Base-by-base conservation (phyloP, 257 asterid species). In the Cynanchum wilfordii region DNA sequence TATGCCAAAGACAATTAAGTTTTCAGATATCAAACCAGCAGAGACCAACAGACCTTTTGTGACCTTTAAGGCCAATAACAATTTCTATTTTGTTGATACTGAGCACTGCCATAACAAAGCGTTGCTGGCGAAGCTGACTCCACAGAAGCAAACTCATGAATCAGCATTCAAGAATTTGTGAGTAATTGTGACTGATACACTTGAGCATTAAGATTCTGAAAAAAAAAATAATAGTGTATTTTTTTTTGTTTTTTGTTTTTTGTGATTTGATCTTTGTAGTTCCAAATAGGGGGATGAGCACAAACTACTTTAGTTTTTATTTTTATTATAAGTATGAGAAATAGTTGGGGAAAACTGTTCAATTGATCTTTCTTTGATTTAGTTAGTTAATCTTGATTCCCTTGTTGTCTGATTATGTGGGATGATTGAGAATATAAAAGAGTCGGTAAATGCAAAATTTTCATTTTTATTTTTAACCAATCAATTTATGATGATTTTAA, bases 71-170 rank as follows among this genome's bases (percentile, higher is more conserved):
- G 99, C 99, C 25, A 82, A 89, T 25, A 90, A 82, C 15, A 79
- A 82, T 5, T 86, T 88, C 70, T 94, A 88, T 79, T 92, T 89
- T 76, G 86, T 92, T 6, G 98, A 92, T 79, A 84, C 86, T 8
- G 98, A 94, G 52, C 95, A 89, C 77, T 94, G 99, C 68, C 92
- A 76, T 65, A 89, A 94, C 85, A 94, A 92, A 84, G 98, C 96
- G 0, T 83, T 94, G 78, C 63, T 91, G 83, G 98, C 95, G 1
- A 91, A 83, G 81, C 80, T 94, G 80, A 88, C 90, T 65, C 98
- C 99, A 5, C 86, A 83, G 77, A 83, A 87, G 71, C 84, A 82
- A 64, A 73, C 74, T 36, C 88, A 63, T 0, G 95, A 79, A 40
- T 88, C 97, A 10, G 81, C 92, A 63, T 82, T 86, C 74, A 92